Base-by-base conservation (phyloP, 805 yeast genomes). In the Hanseniaspora mollemarum region DNA sequence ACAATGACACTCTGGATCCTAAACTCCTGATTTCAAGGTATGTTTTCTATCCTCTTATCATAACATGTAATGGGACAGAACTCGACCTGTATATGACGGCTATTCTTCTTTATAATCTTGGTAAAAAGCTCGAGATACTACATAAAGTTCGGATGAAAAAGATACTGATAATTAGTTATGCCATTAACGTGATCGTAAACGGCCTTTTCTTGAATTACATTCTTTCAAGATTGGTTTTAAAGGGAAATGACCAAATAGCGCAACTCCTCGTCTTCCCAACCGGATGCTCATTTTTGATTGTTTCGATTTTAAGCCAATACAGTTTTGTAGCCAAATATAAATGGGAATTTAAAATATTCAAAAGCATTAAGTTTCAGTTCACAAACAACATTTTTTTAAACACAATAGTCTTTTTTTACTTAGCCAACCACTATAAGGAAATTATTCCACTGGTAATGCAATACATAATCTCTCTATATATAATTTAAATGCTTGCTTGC, bases 21-120 rank as follows among this genome's bases (percentile, higher is more conserved):
- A 2, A 24, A 35, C 22, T 48, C 21, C 25, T 35, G n/a, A 5
- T 21, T 26, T 32, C 43, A 16, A 33, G 51, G 32, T 46, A 46
- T 22, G 12, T 46, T 13, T 9, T 40, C 4, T 48, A 48, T n/a
- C 51, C 51, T 8, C 4, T 48, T 12, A 21, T 48, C 13, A 33
- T 40, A 18, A 48, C 51, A 9, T 40, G 45, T 26, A 25, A 48
- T 24, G 51, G 51, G 18, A 48, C 51, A 15, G 51, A 37, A 1
- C 18, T 25, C 5, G 51, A 48, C 26, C 6, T 40, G n/a, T 21
- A 32, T 28, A 39, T 40, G 41, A 40, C 45, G 2, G 25, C 26
- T 13, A 18, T 48, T 22, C 9, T 48, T 5, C 4, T 40, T 18
- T 48, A 48, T 25, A 37, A 33, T 19, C 4, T 48, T 13, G 51